A percentile compares a stretch with the other conserved stretches of the same genome.
phyloP scores from a whole-genome alignment of 2,329 filamentous ascomycete genomes.

The Colletotrichum godetiae region DNA sequence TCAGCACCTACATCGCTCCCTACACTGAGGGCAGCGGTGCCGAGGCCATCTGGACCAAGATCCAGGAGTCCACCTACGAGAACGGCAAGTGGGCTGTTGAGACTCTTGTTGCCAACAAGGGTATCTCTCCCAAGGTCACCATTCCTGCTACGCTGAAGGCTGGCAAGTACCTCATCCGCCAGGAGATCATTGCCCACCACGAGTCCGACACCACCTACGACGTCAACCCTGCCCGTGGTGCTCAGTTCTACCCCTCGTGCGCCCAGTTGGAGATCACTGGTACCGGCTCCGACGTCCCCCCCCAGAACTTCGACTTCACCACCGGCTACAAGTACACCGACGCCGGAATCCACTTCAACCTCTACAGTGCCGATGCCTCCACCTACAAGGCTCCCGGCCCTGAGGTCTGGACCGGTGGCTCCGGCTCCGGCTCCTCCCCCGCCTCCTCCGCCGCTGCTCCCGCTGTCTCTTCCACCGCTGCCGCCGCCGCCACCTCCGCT shows the following conservation, averaged over 20 bases:
- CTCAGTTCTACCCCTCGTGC: slow-evolving; percentile 68
- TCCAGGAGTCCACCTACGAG: slow-evolving; percentile 49
- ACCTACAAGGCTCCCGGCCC: slow-evolving; percentile 50
- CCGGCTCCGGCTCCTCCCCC: slow-evolving; percentile 30
- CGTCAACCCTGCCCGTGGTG: slow-evolving; percentile 51
- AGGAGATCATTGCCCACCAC: slow-evolving; percentile 67
- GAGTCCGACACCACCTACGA: slow-evolving; percentile 50
- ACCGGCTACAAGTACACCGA: slow-evolving; percentile 68
- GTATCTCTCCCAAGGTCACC: slow-evolving; percentile 57
- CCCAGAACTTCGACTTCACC: slow-evolving; percentile 57
- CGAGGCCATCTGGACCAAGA: slow-evolving; percentile 63
- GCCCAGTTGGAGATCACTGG: slow-evolving; percentile 71
- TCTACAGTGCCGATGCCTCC: slow-evolving; percentile 56
- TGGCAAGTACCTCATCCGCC: slow-evolving; percentile 65
- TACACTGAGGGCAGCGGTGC: slow-evolving; percentile 55
- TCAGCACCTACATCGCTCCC: slow-evolving; percentile 63
- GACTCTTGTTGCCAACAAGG: slow-evolving; percentile 60
- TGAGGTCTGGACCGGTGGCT: slow-evolving; percentile 44
- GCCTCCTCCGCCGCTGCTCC: slow-evolving; percentile 15
- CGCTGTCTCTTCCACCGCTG: slow-evolving; percentile 8
- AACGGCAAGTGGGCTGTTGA: slow-evolving; percentile 56
- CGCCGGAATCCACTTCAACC: slow-evolving; percentile 68
- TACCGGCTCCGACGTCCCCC: slow-evolving; percentile 58
- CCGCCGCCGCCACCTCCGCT: neutral
- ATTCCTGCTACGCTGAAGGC: slow-evolving; percentile 57